Percentiles rank a stretch among this genome's conserved stretches.
Evolutionary conservation across 2,329 filamentous ascomycete species (phyloP).

Genomic region (Colletotrichum endophyticum): DNA sequence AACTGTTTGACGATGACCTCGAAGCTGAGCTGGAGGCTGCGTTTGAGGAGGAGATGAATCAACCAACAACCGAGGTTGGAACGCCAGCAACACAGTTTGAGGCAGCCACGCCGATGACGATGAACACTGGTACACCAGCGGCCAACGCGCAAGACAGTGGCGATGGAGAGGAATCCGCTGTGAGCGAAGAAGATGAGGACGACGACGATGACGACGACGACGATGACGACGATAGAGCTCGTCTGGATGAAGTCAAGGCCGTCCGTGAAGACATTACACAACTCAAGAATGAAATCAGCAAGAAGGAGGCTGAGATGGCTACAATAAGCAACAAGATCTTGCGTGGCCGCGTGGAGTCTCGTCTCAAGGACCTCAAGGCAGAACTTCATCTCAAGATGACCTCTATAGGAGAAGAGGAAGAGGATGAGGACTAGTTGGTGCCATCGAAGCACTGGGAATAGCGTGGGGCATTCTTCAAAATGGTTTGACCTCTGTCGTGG

Average conservation of each 20-base stretch:
- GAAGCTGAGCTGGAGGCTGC: constrained; percentile 61
- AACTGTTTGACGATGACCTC: constrained; percentile 50
- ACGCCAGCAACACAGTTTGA: constrained; percentile 48
- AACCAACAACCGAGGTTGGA: constrained; percentile 36
- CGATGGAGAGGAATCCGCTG: constrained; percentile 50
- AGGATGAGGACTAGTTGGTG: constrained; percentile 6
- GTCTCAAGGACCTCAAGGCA: constrained; percentile 51
- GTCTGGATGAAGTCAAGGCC: constrained; percentile 56
- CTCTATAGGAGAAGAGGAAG: constrained; percentile 39
- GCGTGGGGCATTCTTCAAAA: neutral
- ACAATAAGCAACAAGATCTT: constrained; percentile 53
- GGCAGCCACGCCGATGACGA: constrained; percentile 48
- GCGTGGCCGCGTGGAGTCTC: constrained; percentile 52
- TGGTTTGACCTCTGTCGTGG: neutral
- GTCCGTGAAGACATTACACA: constrained; percentile 60
- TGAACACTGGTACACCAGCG: constrained; percentile 49
- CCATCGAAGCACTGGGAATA: neutral
- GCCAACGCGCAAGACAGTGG: constrained; percentile 47
- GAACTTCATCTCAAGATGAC: constrained; percentile 51
- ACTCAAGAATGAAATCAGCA: constrained; percentile 55
- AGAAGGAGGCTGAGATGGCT: constrained; percentile 48
- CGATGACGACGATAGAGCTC: constrained; percentile 56
- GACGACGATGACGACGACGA: constrained; percentile 60
- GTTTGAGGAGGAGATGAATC: constrained; percentile 52
- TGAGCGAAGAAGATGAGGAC: constrained; percentile 52